Base-by-base conservation (phyloP, 768 basidiomycete species). In the Mycena albidolilacea region DNA sequence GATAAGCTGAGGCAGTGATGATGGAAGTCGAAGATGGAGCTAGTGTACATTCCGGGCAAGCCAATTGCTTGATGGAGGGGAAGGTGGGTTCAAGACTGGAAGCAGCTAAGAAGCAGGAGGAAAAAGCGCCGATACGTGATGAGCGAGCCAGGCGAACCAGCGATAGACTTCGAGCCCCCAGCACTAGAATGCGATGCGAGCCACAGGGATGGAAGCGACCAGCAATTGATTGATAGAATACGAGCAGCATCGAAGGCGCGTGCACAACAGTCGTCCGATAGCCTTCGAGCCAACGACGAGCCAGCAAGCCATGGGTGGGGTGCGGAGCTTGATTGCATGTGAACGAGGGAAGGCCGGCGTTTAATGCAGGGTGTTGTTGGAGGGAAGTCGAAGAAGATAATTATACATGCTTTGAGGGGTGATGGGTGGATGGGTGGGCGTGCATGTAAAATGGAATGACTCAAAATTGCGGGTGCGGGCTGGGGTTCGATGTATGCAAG, bases 251-350 rank as follows among this genome's bases (percentile, higher is more conserved):
- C 59, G 59, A 60, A 60, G 23, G 46, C 23, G 50, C 6, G 64
- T 50, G 50, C 64, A 43, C 59, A 61, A 61, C 59, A 43, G 21
- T 30, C 30, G 30, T 11, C 59, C 21, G 38, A 61, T 61, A 61
- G 39, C 21, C 59, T 61, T 61, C 59, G 59, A 61, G 21, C 59
- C 41, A 38, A n/a, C 57, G 57, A 23, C 50, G 48, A 62, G 67
- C 59, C 50, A 38, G 60, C 60, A 48, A 38, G 59, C 37, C 5
- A 41, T 21, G 59, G 59, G 19, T 4, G 38, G 57, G 23, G 21
- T 37, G 58, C 57, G 55, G 10, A 5, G 8, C 44, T 7, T 30
- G 46, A 35, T 7, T 30, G 46, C 44, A 38, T 50, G 7, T 38
- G 15, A 6, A 54, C 39, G 59, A 21, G 43, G 55, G 6, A 11